Percentiles rank a stretch among this genome's conserved stretches.
Evolutionary conservation across 1,284 basidiomycete genomes (phyloP).

Genomic region (Melampsora occidentalis): DNA sequence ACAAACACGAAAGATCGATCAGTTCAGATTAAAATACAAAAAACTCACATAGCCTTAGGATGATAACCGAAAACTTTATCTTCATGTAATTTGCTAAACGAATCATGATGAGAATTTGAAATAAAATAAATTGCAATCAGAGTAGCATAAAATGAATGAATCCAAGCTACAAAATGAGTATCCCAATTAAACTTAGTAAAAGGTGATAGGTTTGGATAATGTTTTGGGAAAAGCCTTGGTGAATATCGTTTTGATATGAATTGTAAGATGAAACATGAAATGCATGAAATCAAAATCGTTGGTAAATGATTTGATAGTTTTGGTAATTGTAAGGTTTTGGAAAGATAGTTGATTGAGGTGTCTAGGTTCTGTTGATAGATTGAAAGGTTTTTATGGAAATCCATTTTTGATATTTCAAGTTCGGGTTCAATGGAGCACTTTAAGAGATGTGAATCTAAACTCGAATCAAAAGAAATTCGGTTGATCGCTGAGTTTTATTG

Average conservation of each 20-base stretch:
- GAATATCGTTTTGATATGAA: constrained; percentile 15
- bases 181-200: constrained; percentile 44
- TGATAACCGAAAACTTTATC: constrained; percentile 42
- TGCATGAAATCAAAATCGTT: constrained; percentile 10
- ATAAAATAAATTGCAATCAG: constrained; percentile 24
- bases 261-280: constrained; percentile 35
- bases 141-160: constrained; percentile 40
- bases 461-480: too few relatives aligned
- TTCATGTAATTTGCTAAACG: constrained; percentile 15
- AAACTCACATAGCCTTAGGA: constrained; percentile 23
- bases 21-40: too few relatives aligned
- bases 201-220: constrained; percentile 4
- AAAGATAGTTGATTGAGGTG: too few relatives aligned
- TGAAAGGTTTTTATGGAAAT: too few relatives aligned
- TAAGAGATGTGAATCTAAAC: too few relatives aligned
- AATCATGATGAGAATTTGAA: neutral
- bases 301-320: constrained; percentile 26
- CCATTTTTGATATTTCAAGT: too few relatives aligned
- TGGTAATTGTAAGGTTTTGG: neutral
- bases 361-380: too few relatives aligned
- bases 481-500: too few relatives aligned
- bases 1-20: neutral
- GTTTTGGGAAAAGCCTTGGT: constrained; percentile 24
- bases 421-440: too few relatives aligned
- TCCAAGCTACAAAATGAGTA: constrained; percentile 38